Evolutionary conservation across 495 filamentous ascomycete species (phyloP), one percentile per base, ranked within the genome.

Genomic region (Penicillium silybi): DNA sequence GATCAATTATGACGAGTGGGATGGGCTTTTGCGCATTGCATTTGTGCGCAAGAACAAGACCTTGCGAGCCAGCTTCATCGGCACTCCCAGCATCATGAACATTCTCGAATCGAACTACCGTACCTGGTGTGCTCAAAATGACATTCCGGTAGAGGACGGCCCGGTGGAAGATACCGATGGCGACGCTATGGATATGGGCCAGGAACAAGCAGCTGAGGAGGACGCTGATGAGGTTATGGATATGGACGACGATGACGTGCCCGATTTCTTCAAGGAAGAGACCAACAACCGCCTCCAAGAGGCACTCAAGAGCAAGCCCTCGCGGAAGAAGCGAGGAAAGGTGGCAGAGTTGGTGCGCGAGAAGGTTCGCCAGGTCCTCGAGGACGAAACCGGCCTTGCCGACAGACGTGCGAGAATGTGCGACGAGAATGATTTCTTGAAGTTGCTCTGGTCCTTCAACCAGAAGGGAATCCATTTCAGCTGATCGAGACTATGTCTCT

Each of bases 401-500:
- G 89, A 95, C 39, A 88, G 85, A 73, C 70, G 91, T 52, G 86
- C 90, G 7, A 80, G 87, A 52, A 85, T 89, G 73, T 91, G 89
- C 54, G 90, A 96, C 64, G 89, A 96, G 68, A 88, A 87, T 44
- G 91, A 96, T 58, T 96, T 97, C 63, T 69, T 97, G 66, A 84
- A 77, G 69, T 53, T 88, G 58, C 60, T 88, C 56, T 85, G 82
- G 76, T 81, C 82, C 27, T 92, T 96, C 70, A 95, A 96, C 66
- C 80, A 89, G 50, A 89, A 96, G 63, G 89, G 89, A 15, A 92
- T 96, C 53, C 92, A 96, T 74, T 97, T 97, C 74, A 88, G 82
- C 47, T 95, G 72, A 82, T 47, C 39, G 48, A 45, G 27, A 51
- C 18, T 15, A 42, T 11, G 40, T 46, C 41, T 48, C 20, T 56